These are phyloP conservation scores for Cladosporium austrohemisphaericum DNA, from an alignment of 2,329 filamentous ascomycete genomes.

Conservation along the genomic window DNA sequence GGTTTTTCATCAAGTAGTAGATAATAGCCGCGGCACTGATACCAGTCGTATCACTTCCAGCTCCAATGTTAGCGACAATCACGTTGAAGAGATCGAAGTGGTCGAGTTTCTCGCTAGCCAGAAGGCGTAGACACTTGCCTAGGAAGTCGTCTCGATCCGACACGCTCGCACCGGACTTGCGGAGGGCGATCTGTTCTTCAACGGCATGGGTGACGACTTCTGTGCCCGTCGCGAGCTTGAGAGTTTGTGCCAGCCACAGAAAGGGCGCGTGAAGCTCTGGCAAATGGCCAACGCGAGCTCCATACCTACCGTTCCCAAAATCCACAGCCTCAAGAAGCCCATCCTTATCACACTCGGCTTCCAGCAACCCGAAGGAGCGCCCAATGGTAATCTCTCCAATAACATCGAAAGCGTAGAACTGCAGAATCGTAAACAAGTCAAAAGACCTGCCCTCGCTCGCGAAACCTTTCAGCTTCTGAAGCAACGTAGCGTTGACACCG, in stretches of 20 bases:
- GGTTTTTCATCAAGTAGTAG: slow-evolving; percentile 36
- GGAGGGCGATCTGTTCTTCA: too few species aligned
- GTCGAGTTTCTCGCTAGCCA: not conserved
- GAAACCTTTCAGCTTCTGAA: not conserved
- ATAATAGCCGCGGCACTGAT: slow-evolving; percentile 36
- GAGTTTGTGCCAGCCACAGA: too few species aligned
- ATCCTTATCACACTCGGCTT: not conserved
- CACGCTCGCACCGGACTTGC: not conserved
- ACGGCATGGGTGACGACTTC: not conserved
- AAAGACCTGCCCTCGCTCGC: not conserved
- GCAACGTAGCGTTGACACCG: not conserved
- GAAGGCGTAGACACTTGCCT: not conserved
- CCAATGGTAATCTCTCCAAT: not conserved
- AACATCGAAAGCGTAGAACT: not conserved
- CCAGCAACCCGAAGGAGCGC: not conserved
- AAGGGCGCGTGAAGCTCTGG: not conserved
- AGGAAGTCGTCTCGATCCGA: not conserved
- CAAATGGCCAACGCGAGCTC: not conserved
- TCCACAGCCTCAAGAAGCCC: not conserved
- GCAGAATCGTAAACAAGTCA: not conserved
- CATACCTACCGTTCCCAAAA: not conserved
- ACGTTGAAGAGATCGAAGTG: not conserved
- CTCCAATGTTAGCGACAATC: slow-evolving; percentile 20
- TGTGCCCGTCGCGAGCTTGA: not conserved
- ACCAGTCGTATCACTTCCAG: slow-evolving; percentile 42